Percentiles rank a stretch among this genome's conserved stretches.
Evolutionary conservation across 345 rosid genomes (phyloP).

Genomic region (Triadica sebifera): DNA sequence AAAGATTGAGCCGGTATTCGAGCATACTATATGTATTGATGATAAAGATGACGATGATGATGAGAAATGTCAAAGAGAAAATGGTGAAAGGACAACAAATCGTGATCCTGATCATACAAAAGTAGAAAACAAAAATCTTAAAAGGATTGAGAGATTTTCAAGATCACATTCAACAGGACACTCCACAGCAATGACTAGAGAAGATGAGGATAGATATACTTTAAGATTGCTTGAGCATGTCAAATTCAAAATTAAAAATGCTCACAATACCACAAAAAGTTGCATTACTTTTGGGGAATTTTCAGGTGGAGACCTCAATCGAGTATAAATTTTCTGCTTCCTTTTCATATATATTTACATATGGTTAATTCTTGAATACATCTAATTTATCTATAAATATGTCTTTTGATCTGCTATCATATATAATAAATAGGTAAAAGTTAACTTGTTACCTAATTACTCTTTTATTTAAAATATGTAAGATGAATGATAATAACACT

Average conservation of each 20-base stretch:
- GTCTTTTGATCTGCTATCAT: too few relatives aligned
- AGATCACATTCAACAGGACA: conserved; percentile 83
- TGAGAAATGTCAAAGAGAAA: conserved; percentile 8
- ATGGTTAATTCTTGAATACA: too few relatives aligned
- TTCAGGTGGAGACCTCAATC: conserved; percentile 9
- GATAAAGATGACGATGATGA: conserved; percentile 31
- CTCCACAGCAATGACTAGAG: conserved; percentile 39
- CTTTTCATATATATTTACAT: not conserved
- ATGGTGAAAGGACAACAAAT: not conserved
- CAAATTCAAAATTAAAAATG: conserved; percentile 42
- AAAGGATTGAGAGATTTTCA: conserved; percentile 38
- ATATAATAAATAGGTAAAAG: too few relatives aligned
- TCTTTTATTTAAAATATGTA: too few relatives aligned
- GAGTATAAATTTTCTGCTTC: conserved; percentile 4
- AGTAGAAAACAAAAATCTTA: not conserved
- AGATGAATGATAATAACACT: too few relatives aligned
- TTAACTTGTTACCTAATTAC: too few relatives aligned
- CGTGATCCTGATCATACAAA: not conserved
- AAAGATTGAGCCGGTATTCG: conserved; percentile 5
- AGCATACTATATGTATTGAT: conserved; percentile 35
- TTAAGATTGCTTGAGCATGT: conserved; percentile 58
- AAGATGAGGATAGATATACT: conserved; percentile 51
- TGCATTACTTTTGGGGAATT: conserved; percentile 57
- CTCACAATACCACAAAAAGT: conserved; percentile 54
- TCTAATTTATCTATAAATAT: too few relatives aligned